Evolutionary conservation across 768 basidiomycete species (phyloP), one percentile per base, ranked within the genome.

Genomic region (Tricholoma matsutake): DNA sequence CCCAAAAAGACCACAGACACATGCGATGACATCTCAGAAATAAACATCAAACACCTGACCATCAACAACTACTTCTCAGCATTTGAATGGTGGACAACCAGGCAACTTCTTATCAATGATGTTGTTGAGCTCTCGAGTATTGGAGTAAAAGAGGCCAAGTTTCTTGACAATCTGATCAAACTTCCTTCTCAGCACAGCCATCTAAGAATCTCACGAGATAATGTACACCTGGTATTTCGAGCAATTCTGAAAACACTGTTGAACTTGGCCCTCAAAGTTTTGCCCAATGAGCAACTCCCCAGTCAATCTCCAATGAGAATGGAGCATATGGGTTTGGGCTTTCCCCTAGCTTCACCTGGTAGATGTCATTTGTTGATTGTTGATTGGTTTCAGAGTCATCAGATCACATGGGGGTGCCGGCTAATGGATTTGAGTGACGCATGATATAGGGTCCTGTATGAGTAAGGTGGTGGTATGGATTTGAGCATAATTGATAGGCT

Each of bases 211-310:
- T 6, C 39, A 60, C 58, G 8, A 18, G 54, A 35, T 14, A 39
- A 72, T 74, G 53, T 65, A 78, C 76, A 6, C 72, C 78, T 4
- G 74, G 67, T 58, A 82, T 81, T 2, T 51, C 58, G 4, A 81
- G 63, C 0, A 81, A 58, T 0, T 81, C 34, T 2, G 34, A 35
- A 35, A 35, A 35, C 34, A 35, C 34, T n/a, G n/a, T n/a, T n/a
- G n/a, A n/a, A n/a, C n/a, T n/a, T n/a, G n/a, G n/a, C n/a, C n/a
- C n/a, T n/a, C 68, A 63, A 1, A 75, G 59, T 60, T 79, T 79
- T 1, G 74, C 77, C 78, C 79, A 79, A 16, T 59, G 54, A 1
- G 73, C 77, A 25, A 79, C 16, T 58, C 76, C 75, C 77, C 76
- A 81, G 39, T 79, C 76, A 0, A 76, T 37, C 31, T 72, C 39